Percentiles rank a stretch among this genome's conserved stretches.
These are phyloP conservation scores for Albifimbria verrucaria DNA, from an alignment of 2,329 filamentous ascomycete species.

Conservation along the genomic window DNA sequence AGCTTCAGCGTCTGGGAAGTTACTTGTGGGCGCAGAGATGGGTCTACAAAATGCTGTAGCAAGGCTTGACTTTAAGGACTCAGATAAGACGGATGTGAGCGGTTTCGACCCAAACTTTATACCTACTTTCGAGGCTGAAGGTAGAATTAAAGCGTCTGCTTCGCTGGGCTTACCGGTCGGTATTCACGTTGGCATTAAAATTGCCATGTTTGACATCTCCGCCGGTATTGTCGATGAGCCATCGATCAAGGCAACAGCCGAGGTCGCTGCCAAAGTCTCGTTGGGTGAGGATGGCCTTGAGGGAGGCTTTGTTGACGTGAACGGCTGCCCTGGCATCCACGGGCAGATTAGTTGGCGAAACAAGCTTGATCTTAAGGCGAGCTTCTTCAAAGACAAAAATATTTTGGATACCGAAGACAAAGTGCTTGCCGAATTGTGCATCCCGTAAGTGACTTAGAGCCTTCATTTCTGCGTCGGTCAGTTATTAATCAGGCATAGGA, in stretches of 20 bases:
- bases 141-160: conserved; percentile 20
- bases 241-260: conserved; percentile 19
- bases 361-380: conserved; percentile 16
- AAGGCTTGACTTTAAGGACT: conserved; percentile 19
- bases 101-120: conserved; percentile 25
- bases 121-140: conserved; percentile 23
- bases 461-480: not conserved
- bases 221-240: conserved; percentile 23
- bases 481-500: not conserved
- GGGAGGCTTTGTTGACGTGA: conserved; percentile 13
- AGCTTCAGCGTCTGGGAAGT: conserved; percentile 17
- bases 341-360: conserved; percentile 25
- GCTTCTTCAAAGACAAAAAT: conserved; percentile 8
- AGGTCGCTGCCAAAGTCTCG: conserved; percentile 12
- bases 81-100: conserved; percentile 11
- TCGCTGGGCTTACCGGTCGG: conserved; percentile 24
- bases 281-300: conserved; percentile 8
- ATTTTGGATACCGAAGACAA: conserved; percentile 19
- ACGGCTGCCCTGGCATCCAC: conserved; percentile 22
- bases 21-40: conserved; percentile 27
- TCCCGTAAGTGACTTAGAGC: conserved; percentile 13
- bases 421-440: conserved; percentile 14
- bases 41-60: conserved; percentile 20
- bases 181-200: conserved; percentile 19
- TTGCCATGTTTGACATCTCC: conserved; percentile 15